phyloP scores from a whole-genome alignment of 2,329 filamentous ascomycete species.

The Cytospora schulzeri region DNA sequence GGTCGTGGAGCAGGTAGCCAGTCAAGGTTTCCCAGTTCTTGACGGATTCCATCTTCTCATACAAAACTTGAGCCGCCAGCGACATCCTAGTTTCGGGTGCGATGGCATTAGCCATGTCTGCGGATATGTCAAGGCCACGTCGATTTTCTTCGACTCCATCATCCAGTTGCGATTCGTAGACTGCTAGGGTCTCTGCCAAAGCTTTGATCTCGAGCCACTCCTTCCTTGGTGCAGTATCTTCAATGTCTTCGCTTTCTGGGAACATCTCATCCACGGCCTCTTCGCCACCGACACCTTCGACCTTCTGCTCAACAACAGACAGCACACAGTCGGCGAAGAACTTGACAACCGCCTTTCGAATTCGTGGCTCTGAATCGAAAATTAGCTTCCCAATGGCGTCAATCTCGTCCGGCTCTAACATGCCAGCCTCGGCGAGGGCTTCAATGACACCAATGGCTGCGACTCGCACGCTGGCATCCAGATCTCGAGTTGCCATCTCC shows the following conservation, averaged over 20 bases:
- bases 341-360: conserved; percentile 83
- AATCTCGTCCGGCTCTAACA: conserved; percentile 89
- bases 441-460: conserved; percentile 81
- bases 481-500: conserved; percentile 88
- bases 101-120: conserved; percentile 61
- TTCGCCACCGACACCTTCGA: conserved; percentile 82
- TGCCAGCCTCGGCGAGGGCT: conserved; percentile 76
- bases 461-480: conserved; percentile 78
- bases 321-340: conserved; percentile 91
- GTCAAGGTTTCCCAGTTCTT: conserved; percentile 86
- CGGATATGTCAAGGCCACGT: conserved; percentile 52
- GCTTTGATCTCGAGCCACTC: conserved; percentile 94
- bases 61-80: conserved; percentile 82
- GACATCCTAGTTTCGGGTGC: conserved; percentile 80
- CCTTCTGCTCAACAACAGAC: conserved; percentile 75
- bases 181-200: conserved; percentile 78
- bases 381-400: conserved; percentile 85
- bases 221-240: conserved; percentile 73
- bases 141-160: conserved; percentile 54
- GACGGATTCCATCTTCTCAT: conserved; percentile 78
- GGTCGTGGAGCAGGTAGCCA: conserved; percentile 90
- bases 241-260: conserved; percentile 70
- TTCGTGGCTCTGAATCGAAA: conserved; percentile 81
- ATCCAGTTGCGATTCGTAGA: conserved; percentile 74
- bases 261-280: conserved; percentile 76